Conservation (phyloP, 768 basidiomycete genomes). For the Flagelloscypha sp. region DNA sequence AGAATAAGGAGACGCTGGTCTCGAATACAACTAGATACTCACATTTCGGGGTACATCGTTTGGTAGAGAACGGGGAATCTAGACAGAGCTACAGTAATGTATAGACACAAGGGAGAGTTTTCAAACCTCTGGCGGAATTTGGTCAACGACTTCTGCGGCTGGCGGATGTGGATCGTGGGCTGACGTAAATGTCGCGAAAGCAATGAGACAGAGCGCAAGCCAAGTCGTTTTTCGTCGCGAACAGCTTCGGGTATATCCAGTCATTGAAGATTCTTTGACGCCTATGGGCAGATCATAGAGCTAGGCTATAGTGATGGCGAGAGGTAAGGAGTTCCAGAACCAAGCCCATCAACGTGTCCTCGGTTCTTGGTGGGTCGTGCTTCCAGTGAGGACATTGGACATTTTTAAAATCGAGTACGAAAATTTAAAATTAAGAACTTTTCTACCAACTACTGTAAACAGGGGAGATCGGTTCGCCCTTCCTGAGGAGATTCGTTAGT, state of each 20-base stretch:
- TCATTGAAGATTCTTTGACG: background rate
- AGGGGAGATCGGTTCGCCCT: too few relatives aligned
- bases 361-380: too few relatives aligned
- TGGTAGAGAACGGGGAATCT: background rate
- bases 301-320: too few relatives aligned
- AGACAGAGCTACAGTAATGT: background rate
- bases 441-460: too few relatives aligned
- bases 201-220: conserved; percentile 54
- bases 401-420: too few relatives aligned
- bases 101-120: conserved; percentile 1
- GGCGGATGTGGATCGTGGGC: conserved; percentile 28
- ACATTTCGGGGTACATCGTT: background rate
- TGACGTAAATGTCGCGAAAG: conserved; percentile 36
- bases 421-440: too few relatives aligned
- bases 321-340: too few relatives aligned
- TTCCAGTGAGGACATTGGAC: too few relatives aligned
- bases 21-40: background rate
- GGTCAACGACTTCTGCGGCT: conserved; percentile 14
- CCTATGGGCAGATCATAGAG: background rate
- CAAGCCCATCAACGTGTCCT: too few relatives aligned
- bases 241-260: conserved; percentile 18
- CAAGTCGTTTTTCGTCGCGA: conserved; percentile 49
- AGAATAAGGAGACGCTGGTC: background rate
- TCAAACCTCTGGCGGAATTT: conserved; percentile 18
- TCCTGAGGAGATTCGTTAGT: too few relatives aligned